Evolutionary conservation across 352 stramenopile species (phyloP), one percentile per base, ranked within the genome.

Genomic region (Lagenidium giganteum): DNA sequence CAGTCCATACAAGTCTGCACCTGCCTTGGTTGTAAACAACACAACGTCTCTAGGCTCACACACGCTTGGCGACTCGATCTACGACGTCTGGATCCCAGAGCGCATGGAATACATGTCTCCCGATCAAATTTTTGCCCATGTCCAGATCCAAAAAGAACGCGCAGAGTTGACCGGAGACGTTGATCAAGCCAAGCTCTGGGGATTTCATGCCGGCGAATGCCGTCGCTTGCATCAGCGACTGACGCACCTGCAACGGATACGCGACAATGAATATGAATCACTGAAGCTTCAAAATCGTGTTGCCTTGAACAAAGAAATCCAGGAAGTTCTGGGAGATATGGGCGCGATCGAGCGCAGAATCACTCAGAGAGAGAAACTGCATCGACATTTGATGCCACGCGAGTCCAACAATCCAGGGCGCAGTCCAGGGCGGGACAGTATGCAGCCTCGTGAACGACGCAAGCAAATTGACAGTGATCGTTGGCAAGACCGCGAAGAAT

Each of bases 41-140:
- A n/a, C n/a, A n/a, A n/a, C n/a, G n/a, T n/a, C n/a, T n/a, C n/a
- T n/a, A n/a, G n/a, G n/a, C n/a, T n/a, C n/a, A n/a, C n/a, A n/a
- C n/a, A n/a, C n/a, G n/a, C n/a, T n/a, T n/a, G n/a, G n/a, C n/a
- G n/a, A n/a, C n/a, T n/a, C n/a, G n/a, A n/a, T 11, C 5, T 17
- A 42, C 16, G 51, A 61, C n/a, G 43, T 72, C 9, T 75, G 54
- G 58, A 43, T 61, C 7, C 38, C 54, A 24, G 51, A 66, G 8
- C 44, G 47, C 1, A 44, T 32, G 2, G 40, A 63, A 16, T 62
- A 58, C 33, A 57, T 54, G 36, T 72, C 60, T 2, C 60, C 64
- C 0, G 45, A 57, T 9, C 63, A 77, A 40, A 70, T 79, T 18
- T 42, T 43, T 9, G 57, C 57, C 6, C 51, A 56, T 0, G 64